Base-by-base conservation (phyloP, 2,329 filamentous ascomycete genomes). In the Diatrype stigma region DNA sequence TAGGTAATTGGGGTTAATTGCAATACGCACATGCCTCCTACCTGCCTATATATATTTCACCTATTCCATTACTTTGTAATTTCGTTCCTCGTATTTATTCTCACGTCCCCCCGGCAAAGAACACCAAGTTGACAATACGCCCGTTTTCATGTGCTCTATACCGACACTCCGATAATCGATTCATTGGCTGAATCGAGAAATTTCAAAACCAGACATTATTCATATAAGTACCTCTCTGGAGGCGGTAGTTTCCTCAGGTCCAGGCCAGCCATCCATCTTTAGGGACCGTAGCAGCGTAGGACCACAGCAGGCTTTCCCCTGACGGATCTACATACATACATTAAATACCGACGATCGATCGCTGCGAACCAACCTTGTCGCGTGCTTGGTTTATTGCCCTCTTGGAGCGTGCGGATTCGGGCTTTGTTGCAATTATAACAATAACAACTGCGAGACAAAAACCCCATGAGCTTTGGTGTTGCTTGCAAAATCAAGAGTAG, bases 381-480 rank as follows among this genome's bases (percentile, higher is more conserved):
- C 40, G 40, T 44, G 40, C 40, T n/a, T 37, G 6, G 26, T 21
- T 40, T 21, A 12, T 40, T 40, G 11, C 19, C 37, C 37, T 40
- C n/a, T 19, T 21, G 17, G 19, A 19, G 17, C 16, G 22, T 44
- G 22, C 40, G 40, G 26, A 44, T 28, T 23, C 12, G 22, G 40
- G 14, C 16, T 44, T 44, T 14, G 5, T 12, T 19, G 3, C 12
- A 16, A 19, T 5, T 22, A 6, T 16, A 28, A 7, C n/a, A 12
- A 42, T 42, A 42, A 42, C 38, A 23, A 42, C 4, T 19, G 21
- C 40, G 34, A 37, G 21, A 26, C 12, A 19, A 14, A 8, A 19
- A n/a, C 35, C 46, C 50, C 48, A 49, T 51, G 53, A 50, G 52
- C 62, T 64, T 65, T 61, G 62, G 56, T 60, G 59, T 51, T 38